A percentile compares a stretch with the other conserved stretches of the same genome.
Conservation (phyloP, 1,139 yeast genomes). For the Pichia sp. region DNA sequence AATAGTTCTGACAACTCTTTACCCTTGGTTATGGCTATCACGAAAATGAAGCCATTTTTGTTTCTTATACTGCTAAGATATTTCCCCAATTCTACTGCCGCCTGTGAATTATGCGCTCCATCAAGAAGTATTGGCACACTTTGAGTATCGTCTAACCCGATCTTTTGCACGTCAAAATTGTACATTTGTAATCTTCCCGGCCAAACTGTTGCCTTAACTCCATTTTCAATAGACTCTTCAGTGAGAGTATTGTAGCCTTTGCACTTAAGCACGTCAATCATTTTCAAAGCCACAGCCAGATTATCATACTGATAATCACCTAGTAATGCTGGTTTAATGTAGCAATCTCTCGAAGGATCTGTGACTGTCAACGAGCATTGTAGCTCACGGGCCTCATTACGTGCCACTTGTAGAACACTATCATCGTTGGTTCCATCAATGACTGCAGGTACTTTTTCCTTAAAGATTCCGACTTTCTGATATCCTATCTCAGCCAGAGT, state of each 20-base stretch:
- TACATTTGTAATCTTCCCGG: slow-evolving; percentile 56
- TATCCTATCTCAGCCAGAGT: slow-evolving; percentile 56
- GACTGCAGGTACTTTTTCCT: slow-evolving; percentile 52
- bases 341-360: slow-evolving; percentile 2
- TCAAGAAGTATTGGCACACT: slow-evolving; percentile 38
- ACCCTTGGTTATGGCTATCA: slow-evolving; percentile 72
- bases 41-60: slow-evolving; percentile 42
- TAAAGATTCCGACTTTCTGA: slow-evolving; percentile 83
- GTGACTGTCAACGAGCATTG: slow-evolving; percentile 13
- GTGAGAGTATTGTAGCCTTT: slow-evolving; percentile 17
- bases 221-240: slow-evolving; percentile 34
- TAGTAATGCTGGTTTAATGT: slow-evolving; percentile 42
- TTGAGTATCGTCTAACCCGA: not conserved
- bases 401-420: slow-evolving; percentile 42
- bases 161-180: slow-evolving; percentile 1
- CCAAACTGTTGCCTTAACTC: slow-evolving; percentile 49
- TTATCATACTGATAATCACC: slow-evolving; percentile 73
- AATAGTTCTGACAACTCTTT: slow-evolving; percentile 53
- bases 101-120: slow-evolving; percentile 90
- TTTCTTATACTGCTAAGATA: slow-evolving; percentile 29
- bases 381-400: slow-evolving; percentile 20
- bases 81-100: slow-evolving; percentile 60
- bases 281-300: slow-evolving; percentile 59
- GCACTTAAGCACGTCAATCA: slow-evolving; percentile 46
- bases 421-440: slow-evolving; percentile 61